Evolutionary conservation across 495 filamentous ascomycete genomes (phyloP).

Genomic region (Alectoria sarmentosa): DNA sequence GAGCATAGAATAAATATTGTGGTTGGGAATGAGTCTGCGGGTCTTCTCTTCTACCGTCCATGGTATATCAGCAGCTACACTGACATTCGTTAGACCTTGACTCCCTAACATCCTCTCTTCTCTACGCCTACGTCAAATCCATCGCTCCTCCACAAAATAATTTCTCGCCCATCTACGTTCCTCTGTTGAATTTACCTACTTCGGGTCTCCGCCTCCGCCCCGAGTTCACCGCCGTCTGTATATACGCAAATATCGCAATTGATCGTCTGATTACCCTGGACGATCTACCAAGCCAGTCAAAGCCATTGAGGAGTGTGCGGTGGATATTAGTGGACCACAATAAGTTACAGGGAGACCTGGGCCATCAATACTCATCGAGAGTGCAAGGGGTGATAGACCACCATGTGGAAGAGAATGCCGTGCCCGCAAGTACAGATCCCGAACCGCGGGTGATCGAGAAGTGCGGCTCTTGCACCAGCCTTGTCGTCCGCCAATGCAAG

Average conservation of each 20-base stretch:
- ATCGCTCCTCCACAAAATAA: slow-evolving; percentile 38
- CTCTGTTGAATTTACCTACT: slow-evolving; percentile 67
- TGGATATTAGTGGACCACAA: slow-evolving; percentile 92
- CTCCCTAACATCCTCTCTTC: slow-evolving; percentile 77
- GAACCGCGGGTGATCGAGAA: slow-evolving; percentile 60
- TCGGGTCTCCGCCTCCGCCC: slow-evolving; percentile 67
- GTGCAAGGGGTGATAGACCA: slow-evolving; percentile 85
- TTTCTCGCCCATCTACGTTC: slow-evolving; percentile 58
- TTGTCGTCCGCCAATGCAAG: slow-evolving; percentile 59
- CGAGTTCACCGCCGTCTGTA: slow-evolving; percentile 55
- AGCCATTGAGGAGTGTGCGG: slow-evolving; percentile 32
- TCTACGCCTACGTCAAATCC: slow-evolving; percentile 76
- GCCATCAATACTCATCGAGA: slow-evolving; percentile 33
- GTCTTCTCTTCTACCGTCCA: not conserved
- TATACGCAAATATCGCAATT: slow-evolving; percentile 32
- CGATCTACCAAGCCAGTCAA: slow-evolving; percentile 33
- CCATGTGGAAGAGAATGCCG: slow-evolving; percentile 69
- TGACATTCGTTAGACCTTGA: slow-evolving; percentile 66
- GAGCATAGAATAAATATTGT: slow-evolving; percentile 21
- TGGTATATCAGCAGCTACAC: not conserved
- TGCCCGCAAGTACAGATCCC: slow-evolving; percentile 40
- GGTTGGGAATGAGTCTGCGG: slow-evolving; percentile 28
- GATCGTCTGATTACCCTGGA: slow-evolving; percentile 38
- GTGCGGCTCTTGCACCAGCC: slow-evolving; percentile 70
- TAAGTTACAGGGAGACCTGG: slow-evolving; percentile 51